Conservation (phyloP, 1,139 yeast species). For the Diutina neorugosa region DNA sequence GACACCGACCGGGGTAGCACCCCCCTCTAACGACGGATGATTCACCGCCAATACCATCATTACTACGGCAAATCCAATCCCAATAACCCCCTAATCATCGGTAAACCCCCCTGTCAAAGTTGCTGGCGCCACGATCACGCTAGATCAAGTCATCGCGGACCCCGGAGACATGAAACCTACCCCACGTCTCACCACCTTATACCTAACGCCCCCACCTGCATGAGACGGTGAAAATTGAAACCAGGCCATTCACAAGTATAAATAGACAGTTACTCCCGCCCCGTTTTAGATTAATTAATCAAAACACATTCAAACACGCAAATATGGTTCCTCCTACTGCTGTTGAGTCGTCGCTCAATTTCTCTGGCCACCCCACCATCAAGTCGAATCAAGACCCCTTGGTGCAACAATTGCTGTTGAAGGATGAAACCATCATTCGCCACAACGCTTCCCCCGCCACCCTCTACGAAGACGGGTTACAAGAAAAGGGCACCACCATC, state of each 20-base stretch:
- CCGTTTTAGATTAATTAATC: background rate
- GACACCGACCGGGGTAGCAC: background rate
- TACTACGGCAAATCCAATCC: too few species aligned
- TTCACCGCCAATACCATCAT: too few species aligned
- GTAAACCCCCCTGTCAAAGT: too few species aligned
- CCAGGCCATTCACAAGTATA: background rate
- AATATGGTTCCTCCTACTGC: conserved; percentile 38
- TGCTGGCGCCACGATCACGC: background rate
- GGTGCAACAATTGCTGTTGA: conserved; percentile 31
- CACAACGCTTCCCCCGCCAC: conserved; percentile 93
- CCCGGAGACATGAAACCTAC: too few species aligned
- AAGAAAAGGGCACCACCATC: conserved; percentile 84
- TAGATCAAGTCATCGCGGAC: background rate
- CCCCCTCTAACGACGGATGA: background rate
- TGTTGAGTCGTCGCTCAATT: conserved; percentile 34
- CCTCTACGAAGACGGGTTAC: conserved; percentile 87
- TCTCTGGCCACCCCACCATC: conserved; percentile 31
- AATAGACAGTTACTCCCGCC: background rate
- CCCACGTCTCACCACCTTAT: too few species aligned
- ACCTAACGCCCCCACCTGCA: background rate
- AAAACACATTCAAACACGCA: background rate
- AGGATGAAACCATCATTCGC: conserved; percentile 41
- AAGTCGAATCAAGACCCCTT: conserved; percentile 31
- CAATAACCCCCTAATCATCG: too few species aligned
- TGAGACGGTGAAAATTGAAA: background rate